Base-by-base conservation (phyloP, 2,329 filamentous ascomycete genomes). In the Beauveria varroae region DNA sequence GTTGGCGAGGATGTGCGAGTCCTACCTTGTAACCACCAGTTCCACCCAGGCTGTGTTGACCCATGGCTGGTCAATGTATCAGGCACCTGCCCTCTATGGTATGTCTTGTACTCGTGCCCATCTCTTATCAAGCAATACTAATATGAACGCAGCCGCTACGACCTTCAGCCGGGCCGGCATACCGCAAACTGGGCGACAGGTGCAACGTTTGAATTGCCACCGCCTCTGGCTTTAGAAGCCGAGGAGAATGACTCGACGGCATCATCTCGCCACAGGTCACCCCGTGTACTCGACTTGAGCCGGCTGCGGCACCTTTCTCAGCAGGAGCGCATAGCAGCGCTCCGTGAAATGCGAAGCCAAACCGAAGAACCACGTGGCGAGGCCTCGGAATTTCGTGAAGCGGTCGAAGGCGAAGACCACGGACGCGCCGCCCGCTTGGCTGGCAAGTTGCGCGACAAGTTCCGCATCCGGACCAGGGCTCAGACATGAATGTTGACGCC, bases 61-160 rank as follows among this genome's bases (percentile, higher is more conserved):
- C 86, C 86, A 4, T 89, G 86, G 86, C 75, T 89, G 49, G 75
- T 89, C 63, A 87, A 89, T 61, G 82, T 89, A 12, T 87, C 86
- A 12, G 86, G 86, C 63, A 89, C 86, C 34, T 89, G 86, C 71
- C 86, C 86, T 20, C 71, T 89, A 62, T 89, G 86, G 86, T 88
- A 76, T 77, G 83, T 76, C 54, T 6, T 37, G 18, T 3, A n/a
- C 6, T 10, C 37, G 8, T 43, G 18, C 49, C 4, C 16, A 22
- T 22, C 9, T 57, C n/a, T 22, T 14, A 12, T 37, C 51, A 9
- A 30, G 34, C 40, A 5, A 49, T 60, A 55, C 67, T 70, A 64
- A 72, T 40, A 5, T 6, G 5, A 9, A 24, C 26, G 20, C 55
- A 85, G 82, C 64, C 83, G 82, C 57, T 77, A 84, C 60, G 82